Conservation (phyloP, 345 rosid species). For the Excoecaria cochinchinensis region DNA sequence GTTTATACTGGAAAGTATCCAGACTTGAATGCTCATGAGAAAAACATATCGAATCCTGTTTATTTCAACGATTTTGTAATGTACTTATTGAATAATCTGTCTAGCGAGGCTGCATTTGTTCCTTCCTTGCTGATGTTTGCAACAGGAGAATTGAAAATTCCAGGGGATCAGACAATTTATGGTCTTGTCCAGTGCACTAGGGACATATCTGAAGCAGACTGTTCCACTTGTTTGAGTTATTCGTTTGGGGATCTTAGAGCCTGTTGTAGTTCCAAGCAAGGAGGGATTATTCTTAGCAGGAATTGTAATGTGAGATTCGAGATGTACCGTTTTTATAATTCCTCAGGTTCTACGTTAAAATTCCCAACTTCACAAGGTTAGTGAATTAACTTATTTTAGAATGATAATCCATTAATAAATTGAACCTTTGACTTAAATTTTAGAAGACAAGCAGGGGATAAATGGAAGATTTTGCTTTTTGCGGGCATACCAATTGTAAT, state of each 20-base stretch:
- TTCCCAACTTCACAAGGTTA: constrained; percentile 24
- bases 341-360: constrained; percentile 15
- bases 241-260: constrained; percentile 27
- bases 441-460: constrained; percentile 24
- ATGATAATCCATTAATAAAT: neutral
- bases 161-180: constrained; percentile 15
- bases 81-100: constrained; percentile 25
- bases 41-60: constrained; percentile 14
- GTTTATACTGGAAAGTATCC: constrained; percentile 35
- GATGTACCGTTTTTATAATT: constrained; percentile 28
- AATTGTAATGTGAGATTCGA: constrained; percentile 40
- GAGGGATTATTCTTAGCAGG: constrained; percentile 34
- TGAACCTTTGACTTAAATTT: neutral
- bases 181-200: constrained; percentile 41
- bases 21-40: constrained; percentile 6
- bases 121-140: constrained; percentile 29
- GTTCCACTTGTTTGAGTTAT: constrained; percentile 20
- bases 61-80: neutral
- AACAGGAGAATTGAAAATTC: constrained; percentile 22
- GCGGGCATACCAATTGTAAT: constrained; percentile 4
- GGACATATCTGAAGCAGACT: constrained; percentile 21
- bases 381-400: neutral
- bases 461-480: constrained; percentile 20
- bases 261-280: constrained; percentile 22
- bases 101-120: constrained; percentile 12